phyloP scores from a whole-genome alignment of 75 land plant genomes.

The Larix kaempferi region DNA sequence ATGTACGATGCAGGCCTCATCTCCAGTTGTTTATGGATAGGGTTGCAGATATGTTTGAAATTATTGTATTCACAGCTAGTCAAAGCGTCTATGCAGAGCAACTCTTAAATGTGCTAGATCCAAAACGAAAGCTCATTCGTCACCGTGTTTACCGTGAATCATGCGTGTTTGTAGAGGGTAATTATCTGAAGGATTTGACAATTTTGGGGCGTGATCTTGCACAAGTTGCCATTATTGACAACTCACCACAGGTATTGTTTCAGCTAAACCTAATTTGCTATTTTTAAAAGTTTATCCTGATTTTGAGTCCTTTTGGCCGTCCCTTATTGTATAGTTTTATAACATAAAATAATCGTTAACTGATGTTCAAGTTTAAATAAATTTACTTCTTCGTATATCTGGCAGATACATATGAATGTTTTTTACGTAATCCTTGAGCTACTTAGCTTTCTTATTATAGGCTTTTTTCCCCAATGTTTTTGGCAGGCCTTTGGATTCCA shows the following conservation, averaged over 20 bases:
- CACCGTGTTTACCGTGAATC: constrained; percentile 78
- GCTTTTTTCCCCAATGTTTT: neutral
- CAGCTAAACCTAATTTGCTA: neutral
- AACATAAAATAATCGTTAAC: neutral
- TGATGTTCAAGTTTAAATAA: neutral
- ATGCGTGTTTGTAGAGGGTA: constrained; percentile 73
- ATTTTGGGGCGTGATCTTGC: constrained; percentile 80
- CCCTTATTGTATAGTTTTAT: neutral
- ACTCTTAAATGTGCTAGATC: constrained; percentile 73
- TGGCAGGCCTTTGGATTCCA: constrained; percentile 81
- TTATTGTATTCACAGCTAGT: constrained; percentile 83
- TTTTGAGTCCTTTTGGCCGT: neutral
- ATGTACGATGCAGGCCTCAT: constrained; percentile 72
- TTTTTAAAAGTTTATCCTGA: neutral
- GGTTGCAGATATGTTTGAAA: constrained; percentile 78
- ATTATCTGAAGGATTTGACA: constrained; percentile 73
- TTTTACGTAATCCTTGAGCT: neutral
- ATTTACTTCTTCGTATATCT: neutral
- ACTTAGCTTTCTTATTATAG: neutral
- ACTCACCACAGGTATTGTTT: constrained; percentile 78
- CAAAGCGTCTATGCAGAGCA: constrained; percentile 89
- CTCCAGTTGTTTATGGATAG: constrained; percentile 67
- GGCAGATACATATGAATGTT: neutral
- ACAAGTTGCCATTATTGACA: constrained; percentile 84
- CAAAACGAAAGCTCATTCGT: constrained; percentile 64